Evolutionary conservation across 2,329 filamentous ascomycete genomes (phyloP), one percentile per base, ranked within the genome.

Genomic region (Diatrype stigma): DNA sequence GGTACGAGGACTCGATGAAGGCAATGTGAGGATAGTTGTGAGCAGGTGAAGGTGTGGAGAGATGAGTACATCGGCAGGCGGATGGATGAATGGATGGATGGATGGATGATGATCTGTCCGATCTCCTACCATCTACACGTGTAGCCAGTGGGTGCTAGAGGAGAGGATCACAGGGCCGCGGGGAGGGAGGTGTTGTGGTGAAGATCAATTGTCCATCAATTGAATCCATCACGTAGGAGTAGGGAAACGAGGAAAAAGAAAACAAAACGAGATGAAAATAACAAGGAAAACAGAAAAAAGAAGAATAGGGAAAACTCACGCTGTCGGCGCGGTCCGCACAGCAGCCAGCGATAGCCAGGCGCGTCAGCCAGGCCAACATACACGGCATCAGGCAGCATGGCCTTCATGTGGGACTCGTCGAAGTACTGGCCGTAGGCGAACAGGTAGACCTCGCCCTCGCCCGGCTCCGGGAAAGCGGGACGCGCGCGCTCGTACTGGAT

Each of bases 371-470:
- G 17, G 26, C 47, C 47, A 3, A 42, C 7, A 14, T 40, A 26
- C 1, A 32, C 8, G 14, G 38, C 47, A 14, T 49, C 47, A 21
- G 37, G 37, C 12, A 42, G 42, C 5, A 32, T 34, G 22, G 16
- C 17, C 22, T 42, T 6, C 47, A 49, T 44, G 8, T 17, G 22
- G n/a, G 16, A 21, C 37, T 10, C 21, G 37, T 28, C 17, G 17
- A 49, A 35, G 16, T 42, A 30, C 14, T 11, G 22, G 22, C 32
- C 47, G 17, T 49, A 49, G 14, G 38, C 47, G 32, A 49, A 49
- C 23, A 44, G 30, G 46, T 48, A 42, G 34, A 48, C 35, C n/a
- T 40, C 11, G 14, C 30, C 35, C 6, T 23, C 8, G 46, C 8
- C 7, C 5, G 35, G n/a, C 35, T 30, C 26, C 5, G 26, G 26